Evolutionary conservation across 371 early-diverging fungal genomes (phyloP).

Genomic region (Umbelopsis sp.): DNA sequence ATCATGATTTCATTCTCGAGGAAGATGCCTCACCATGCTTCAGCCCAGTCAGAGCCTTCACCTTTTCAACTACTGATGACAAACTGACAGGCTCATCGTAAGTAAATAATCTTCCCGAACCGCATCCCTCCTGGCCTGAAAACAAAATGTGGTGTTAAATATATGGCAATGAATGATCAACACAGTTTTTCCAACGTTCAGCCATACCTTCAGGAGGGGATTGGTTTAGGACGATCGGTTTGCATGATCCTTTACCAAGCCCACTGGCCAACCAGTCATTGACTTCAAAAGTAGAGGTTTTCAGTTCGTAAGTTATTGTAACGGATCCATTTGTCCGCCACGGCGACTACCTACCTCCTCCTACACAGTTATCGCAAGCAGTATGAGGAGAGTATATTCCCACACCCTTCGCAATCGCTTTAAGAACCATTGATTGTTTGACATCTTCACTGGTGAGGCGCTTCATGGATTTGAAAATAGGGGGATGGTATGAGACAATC

Average conservation of each 20-base stretch:
- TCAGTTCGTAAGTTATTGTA: neutral
- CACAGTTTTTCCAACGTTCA: neutral
- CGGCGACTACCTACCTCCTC: slow-evolving; percentile 67
- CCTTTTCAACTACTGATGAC: slow-evolving; percentile 55
- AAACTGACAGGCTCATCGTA: slow-evolving; percentile 63
- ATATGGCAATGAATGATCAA: neutral
- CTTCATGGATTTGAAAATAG: slow-evolving; percentile 91
- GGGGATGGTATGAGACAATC: slow-evolving; percentile 96
- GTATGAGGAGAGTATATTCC: slow-evolving; percentile 98
- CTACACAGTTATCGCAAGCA: slow-evolving; percentile 83
- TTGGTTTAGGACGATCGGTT: slow-evolving; percentile 56
- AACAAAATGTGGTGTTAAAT: neutral
- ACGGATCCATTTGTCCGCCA: neutral
- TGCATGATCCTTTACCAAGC: slow-evolving; percentile 56
- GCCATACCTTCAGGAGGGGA: slow-evolving; percentile 58
- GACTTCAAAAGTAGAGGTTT: slow-evolving; percentile 39
- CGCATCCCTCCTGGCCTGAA: slow-evolving; percentile 70
- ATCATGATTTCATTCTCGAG: neutral
- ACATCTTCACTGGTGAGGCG: slow-evolving; percentile 73
- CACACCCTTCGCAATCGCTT: slow-evolving; percentile 84
- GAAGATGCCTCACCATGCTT: slow-evolving; percentile 50
- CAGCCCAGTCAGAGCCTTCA: slow-evolving; percentile 70
- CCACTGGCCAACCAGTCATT: slow-evolving; percentile 86
- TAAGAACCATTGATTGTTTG: slow-evolving; percentile 83
- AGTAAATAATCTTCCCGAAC: slow-evolving; percentile 75